Percentiles rank a stretch among this genome's conserved stretches.
These are phyloP conservation scores for Aspergillus fumigatus DNA, from an alignment of 2,329 filamentous ascomycete genomes.

Conservation along the genomic window DNA sequence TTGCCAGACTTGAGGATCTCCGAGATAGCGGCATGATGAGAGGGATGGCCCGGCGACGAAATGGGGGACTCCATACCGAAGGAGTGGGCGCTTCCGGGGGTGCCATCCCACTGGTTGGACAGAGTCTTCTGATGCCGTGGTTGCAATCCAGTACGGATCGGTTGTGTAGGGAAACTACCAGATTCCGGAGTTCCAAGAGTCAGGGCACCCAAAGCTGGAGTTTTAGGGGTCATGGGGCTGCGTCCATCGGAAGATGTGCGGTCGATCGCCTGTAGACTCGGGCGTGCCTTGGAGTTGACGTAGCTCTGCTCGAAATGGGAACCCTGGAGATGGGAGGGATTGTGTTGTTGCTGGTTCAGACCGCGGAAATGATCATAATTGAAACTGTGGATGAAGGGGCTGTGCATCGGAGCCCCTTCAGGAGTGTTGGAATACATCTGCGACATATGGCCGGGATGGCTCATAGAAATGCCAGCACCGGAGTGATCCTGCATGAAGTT, in stretches of 20 bases:
- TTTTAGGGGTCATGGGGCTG: constrained; percentile 82
- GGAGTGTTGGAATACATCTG: constrained; percentile 84
- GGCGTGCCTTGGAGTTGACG: constrained; percentile 54
- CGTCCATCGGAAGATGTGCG: constrained; percentile 69
- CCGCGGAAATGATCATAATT: constrained; percentile 71
- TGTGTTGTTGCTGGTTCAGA: constrained; percentile 52
- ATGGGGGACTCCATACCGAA: constrained; percentile 79
- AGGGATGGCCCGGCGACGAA: constrained; percentile 62
- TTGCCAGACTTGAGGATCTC: constrained; percentile 81
- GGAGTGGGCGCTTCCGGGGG: constrained; percentile 75
- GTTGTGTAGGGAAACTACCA: constrained; percentile 68
- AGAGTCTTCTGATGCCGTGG: constrained; percentile 73
- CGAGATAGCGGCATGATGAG: constrained; percentile 68
- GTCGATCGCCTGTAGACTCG: constrained; percentile 61
- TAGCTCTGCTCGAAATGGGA: constrained; percentile 53
- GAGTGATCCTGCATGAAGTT: constrained; percentile 48
- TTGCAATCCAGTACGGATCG: constrained; percentile 64
- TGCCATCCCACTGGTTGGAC: constrained; percentile 87
- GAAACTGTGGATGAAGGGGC: constrained; percentile 77
- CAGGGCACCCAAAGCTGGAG: constrained; percentile 68
- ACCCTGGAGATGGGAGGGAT: constrained; percentile 33
- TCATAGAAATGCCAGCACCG: constrained; percentile 50
- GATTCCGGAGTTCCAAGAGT: constrained; percentile 69
- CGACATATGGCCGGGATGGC: constrained; percentile 64
- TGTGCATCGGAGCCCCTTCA: constrained; percentile 86